Evolutionary conservation across 306 rosid genomes (phyloP).

Genomic region (Corylus heterophylla): DNA sequence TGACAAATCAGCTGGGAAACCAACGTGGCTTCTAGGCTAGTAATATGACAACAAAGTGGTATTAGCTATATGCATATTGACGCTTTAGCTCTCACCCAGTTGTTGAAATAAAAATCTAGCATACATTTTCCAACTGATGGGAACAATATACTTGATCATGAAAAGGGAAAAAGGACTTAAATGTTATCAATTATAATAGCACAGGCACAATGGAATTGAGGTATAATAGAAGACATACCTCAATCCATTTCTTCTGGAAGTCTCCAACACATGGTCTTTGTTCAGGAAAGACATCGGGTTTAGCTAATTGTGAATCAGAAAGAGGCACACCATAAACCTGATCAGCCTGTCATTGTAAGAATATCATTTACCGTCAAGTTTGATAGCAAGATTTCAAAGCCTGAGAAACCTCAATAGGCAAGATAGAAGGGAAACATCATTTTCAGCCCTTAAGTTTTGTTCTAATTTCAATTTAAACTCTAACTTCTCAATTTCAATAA

Average conservation of each 20-base stretch:
- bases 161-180: not conserved
- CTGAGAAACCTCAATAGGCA: conserved; percentile 4
- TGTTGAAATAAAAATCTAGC: not conserved
- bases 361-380: conserved; percentile 22
- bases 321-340: conserved; percentile 91
- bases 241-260: conserved; percentile 86
- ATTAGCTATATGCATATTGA: not conserved
- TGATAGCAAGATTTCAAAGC: conserved; percentile 19
- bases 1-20: not conserved
- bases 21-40: not conserved
- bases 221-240: conserved; percentile 39
- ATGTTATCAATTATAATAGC: not conserved
- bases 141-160: not conserved
- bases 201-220: not conserved
- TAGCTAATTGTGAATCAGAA: conserved; percentile 72
- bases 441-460: no score
- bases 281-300: conserved; percentile 81
- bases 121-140: not conserved
- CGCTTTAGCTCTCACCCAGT: not conserved
- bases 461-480: no score
- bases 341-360: conserved; percentile 78
- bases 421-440: not conserved
- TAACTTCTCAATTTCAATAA: no score
- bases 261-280: conserved; percentile 74
- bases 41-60: not conserved